These are phyloP conservation scores for Wallacemonas sp. DNA, from an alignment of 208 protist genomes.

Conservation along the genomic window DNA sequence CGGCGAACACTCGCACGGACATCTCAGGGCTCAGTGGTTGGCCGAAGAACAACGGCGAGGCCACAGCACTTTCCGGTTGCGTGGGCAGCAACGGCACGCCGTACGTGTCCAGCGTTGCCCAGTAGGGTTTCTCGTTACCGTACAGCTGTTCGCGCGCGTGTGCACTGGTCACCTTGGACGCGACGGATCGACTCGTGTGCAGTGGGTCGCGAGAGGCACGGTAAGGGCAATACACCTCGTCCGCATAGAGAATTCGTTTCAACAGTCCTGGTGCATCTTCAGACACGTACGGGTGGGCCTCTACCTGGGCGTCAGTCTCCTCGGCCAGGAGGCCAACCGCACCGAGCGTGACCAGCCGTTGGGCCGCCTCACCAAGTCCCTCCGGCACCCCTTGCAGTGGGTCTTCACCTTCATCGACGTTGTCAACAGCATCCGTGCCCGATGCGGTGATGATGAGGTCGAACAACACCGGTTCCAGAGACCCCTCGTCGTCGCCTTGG, in stretches of 20 bases:
- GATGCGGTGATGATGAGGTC: conserved; percentile 22
- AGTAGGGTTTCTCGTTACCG: conserved; percentile 7
- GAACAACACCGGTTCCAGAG: conserved; percentile 14
- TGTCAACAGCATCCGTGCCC: conserved; percentile 9
- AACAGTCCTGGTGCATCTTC: conserved; percentile 44
- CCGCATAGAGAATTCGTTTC: conserved; percentile 50
- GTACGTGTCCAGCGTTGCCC: conserved; percentile 2
- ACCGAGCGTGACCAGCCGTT: conserved; percentile 62
- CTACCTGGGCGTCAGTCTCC: conserved; percentile 20
- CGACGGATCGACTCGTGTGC: not conserved
- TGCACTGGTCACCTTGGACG: not conserved
- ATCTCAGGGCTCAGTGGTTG: not conserved
- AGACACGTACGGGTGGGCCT: conserved; percentile 41
- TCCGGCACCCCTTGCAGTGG: conserved; percentile 4
- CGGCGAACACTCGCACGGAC: not conserved
- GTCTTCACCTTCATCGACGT: conserved; percentile 7
- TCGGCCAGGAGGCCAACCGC: conserved; percentile 58
- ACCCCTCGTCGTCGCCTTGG: not conserved
- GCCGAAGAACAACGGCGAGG: not conserved
- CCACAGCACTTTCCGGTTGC: not conserved
- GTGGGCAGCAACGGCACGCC: not conserved
- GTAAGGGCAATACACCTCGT: conserved; percentile 73
- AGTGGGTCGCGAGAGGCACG: conserved; percentile 60
- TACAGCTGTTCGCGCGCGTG: conserved; percentile 2
- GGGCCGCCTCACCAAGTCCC: conserved; percentile 33